phyloP scores from a whole-genome alignment of 441 rosid genomes.

The Pelargonium cotyledonis region DNA sequence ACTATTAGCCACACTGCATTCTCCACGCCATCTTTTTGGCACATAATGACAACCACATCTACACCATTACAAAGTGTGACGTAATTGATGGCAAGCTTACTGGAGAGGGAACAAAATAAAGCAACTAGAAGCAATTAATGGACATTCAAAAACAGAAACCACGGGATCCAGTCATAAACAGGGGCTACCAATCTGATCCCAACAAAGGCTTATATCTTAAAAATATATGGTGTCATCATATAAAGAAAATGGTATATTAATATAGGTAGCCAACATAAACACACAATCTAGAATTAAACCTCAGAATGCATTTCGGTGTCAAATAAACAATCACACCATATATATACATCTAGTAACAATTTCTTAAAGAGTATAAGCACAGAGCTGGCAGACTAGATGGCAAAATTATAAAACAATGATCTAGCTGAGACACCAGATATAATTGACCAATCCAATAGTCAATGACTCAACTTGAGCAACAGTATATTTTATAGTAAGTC shows the following conservation, averaged over 20 bases:
- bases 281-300: neutral
- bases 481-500: slow-evolving; percentile 32
- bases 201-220: too few relatives aligned
- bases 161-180: too few relatives aligned
- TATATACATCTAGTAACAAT: too few relatives aligned
- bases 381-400: neutral
- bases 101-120: neutral
- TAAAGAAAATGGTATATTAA: too few relatives aligned
- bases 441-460: slow-evolving; percentile 1
- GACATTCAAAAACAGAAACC: slow-evolving; percentile 13
- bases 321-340: too few relatives aligned
- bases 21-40: too few relatives aligned
- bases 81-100: too few relatives aligned
- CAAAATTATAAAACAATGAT: neutral
- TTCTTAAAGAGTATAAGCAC: neutral
- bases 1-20: too few relatives aligned
- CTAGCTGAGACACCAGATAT: neutral
- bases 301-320: neutral
- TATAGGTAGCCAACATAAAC: neutral
- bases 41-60: too few relatives aligned
- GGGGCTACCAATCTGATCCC: too few relatives aligned
- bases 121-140: slow-evolving; percentile 7
- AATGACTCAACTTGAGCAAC: neutral
- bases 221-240: too few relatives aligned
- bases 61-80: too few relatives aligned